These are phyloP conservation scores for Stevia rebaudiana DNA, from an alignment of 140 eudicot genomes.

Conservation along the genomic window DNA sequence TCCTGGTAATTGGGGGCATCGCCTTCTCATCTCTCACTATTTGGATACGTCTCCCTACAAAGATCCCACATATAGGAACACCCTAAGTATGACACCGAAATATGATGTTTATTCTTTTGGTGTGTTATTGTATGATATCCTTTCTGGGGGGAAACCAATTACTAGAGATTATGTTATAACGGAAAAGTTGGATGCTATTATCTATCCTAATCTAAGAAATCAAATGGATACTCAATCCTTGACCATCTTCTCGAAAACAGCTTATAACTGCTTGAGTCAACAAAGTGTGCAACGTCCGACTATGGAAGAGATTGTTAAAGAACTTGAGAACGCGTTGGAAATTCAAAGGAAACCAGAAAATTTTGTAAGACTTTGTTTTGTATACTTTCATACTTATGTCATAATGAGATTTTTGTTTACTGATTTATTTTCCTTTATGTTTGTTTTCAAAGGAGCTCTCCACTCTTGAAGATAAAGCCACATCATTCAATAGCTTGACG, in stretches of 20 bases:
- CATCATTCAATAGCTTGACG: no score
- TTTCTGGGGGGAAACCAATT: not conserved
- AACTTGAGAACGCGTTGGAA: not conserved
- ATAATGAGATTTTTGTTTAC: no score
- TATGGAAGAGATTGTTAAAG: conserved; percentile 1
- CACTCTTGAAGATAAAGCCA: no score
- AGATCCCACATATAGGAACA: no score
- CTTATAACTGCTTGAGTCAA: not conserved
- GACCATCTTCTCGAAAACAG: not conserved
- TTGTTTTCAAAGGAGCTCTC: no score
- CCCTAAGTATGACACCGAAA: conserved; percentile 2
- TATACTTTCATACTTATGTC: not conserved
- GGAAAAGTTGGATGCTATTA: not conserved
- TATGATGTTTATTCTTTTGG: conserved; percentile 28
- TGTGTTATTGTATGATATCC: conserved; percentile 24
- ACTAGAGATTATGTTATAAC: not conserved
- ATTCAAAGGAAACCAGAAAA: not conserved
- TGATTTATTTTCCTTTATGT: not conserved
- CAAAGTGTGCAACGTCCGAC: not conserved
- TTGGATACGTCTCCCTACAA: no score
- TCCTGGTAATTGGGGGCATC: conserved; percentile 6
- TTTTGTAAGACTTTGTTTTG: not conserved
- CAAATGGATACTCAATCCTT: not conserved
- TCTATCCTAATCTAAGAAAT: not conserved
- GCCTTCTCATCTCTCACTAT: not conserved